These are phyloP conservation scores for Sisymbrium irio DNA, from an alignment of 345 rosid species.

Conservation along the genomic window DNA sequence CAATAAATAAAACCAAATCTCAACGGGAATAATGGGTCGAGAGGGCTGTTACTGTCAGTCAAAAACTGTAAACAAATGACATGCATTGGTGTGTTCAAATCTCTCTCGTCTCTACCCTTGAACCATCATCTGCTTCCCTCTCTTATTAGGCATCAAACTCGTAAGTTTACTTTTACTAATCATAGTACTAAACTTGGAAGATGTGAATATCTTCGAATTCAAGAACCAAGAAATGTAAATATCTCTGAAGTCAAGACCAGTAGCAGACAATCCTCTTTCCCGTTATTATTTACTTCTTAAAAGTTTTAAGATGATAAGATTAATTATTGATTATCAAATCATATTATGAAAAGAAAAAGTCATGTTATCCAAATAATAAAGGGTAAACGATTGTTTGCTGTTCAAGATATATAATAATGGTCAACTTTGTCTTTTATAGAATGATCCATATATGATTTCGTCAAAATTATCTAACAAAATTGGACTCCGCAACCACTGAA, in stretches of 20 bases:
- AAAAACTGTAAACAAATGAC: not conserved
- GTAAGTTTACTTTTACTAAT: too few relatives aligned
- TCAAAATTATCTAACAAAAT: not conserved
- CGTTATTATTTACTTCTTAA: not conserved
- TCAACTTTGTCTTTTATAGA: not conserved
- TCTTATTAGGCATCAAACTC: too few relatives aligned
- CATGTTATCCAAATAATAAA: not conserved
- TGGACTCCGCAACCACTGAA: not conserved
- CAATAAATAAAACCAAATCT: not conserved
- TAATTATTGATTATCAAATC: not conserved
- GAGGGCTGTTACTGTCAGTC: conserved; percentile 9
- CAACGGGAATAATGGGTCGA: conserved; percentile 9
- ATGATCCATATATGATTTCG: not conserved
- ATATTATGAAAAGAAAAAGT: not conserved
- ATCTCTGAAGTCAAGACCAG: not conserved
- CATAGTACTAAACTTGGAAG: too few relatives aligned
- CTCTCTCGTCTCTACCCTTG: not conserved
- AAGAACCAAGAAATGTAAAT: too few relatives aligned
- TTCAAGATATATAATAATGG: not conserved
- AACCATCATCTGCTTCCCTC: too few relatives aligned
- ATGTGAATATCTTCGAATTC: too few relatives aligned
- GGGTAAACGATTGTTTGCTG: not conserved
- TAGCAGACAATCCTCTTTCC: not conserved
- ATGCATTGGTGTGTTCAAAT: conserved; percentile 29
- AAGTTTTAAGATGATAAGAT: not conserved